These are phyloP conservation scores for Ustilago vetiveriae DNA, from an alignment of 1,284 basidiomycete species.

Conservation along the genomic window DNA sequence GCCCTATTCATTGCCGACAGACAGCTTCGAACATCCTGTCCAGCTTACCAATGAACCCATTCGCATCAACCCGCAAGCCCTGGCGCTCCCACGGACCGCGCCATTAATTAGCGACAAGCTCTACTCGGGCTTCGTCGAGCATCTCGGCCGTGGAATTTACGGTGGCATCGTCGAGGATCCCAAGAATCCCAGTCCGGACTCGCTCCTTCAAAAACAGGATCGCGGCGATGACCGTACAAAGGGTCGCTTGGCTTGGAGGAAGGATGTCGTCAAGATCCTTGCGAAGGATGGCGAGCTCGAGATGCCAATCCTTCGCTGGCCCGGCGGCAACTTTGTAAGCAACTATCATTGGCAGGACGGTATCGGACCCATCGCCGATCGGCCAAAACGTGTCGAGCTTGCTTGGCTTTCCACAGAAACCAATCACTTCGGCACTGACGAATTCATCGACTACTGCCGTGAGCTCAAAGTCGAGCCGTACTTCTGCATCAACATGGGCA, in stretches of 20 bases:
- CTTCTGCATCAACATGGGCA: conserved; percentile 76
- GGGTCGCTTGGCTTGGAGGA: conserved; percentile 71
- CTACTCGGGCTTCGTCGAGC: conserved; percentile 56
- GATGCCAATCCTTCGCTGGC: conserved; percentile 74
- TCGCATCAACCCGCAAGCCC: conserved; percentile 26
- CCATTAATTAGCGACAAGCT: conserved; percentile 41
- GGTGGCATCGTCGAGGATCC: conserved; percentile 73
- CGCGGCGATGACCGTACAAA: conserved; percentile 50
- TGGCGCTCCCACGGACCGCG: conserved; percentile 20
- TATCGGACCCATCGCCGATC: conserved; percentile 72
- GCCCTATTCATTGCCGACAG: conserved; percentile 3
- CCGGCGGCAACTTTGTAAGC: conserved; percentile 72
- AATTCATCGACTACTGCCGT: conserved; percentile 71
- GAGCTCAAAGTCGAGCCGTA: conserved; percentile 71
- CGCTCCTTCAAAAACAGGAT: conserved; percentile 59
- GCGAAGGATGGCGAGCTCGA: conserved; percentile 70
- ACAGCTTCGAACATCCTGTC: conserved; percentile 14
- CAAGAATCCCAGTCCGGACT: conserved; percentile 64
- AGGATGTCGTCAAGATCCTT: conserved; percentile 73
- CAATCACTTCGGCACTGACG: conserved; percentile 75
- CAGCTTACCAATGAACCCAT: conserved; percentile 22
- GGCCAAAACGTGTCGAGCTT: conserved; percentile 74
- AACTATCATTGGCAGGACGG: conserved; percentile 78
- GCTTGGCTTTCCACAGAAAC: conserved; percentile 76
- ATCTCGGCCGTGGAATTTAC: conserved; percentile 72